These are phyloP conservation scores for Symbiotaphrina buchneri DNA, from an alignment of 495 filamentous ascomycete genomes.

Conservation along the genomic window DNA sequence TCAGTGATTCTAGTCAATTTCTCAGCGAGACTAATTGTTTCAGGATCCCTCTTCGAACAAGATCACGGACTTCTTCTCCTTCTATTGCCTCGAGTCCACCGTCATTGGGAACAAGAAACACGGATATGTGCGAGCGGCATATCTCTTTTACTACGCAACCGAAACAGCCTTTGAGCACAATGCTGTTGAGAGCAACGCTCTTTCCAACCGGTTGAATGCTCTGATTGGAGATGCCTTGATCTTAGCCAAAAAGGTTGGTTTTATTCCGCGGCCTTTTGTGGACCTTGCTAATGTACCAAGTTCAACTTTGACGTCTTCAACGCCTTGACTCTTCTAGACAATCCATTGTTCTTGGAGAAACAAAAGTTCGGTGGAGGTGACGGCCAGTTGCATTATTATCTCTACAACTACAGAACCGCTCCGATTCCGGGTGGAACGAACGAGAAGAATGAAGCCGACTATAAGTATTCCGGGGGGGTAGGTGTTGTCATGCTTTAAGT, in stretches of 20 bases:
- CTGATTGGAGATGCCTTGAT: constrained; percentile 74
- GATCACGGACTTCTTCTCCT: constrained; percentile 91
- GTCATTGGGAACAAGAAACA: constrained; percentile 66
- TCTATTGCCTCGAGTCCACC: constrained; percentile 83
- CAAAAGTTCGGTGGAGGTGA: constrained; percentile 90
- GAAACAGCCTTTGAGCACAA: constrained; percentile 49
- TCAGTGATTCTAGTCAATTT: constrained; percentile 8
- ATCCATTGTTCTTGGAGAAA: constrained; percentile 73
- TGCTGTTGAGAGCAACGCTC: constrained; percentile 16
- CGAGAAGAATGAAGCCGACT: constrained; percentile 48
- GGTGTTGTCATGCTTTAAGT: constrained; percentile 63
- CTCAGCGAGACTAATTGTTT: background rate
- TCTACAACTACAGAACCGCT: constrained; percentile 85
- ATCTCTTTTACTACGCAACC: constrained; percentile 89
- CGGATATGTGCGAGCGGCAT: constrained; percentile 59
- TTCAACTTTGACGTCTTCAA: constrained; percentile 91
- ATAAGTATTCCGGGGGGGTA: constrained; percentile 56
- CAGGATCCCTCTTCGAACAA: constrained; percentile 39
- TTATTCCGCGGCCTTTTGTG: no score
- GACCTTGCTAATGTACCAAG: no score
- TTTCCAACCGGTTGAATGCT: constrained; percentile 48
- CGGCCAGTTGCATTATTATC: constrained; percentile 83
- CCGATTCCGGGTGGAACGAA: constrained; percentile 69
- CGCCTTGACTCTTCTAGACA: constrained; percentile 78
- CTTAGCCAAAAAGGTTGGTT: constrained; percentile 38